Conservation (phyloP, 768 basidiomycete species). For the Rhizopogon vesiculosus region DNA sequence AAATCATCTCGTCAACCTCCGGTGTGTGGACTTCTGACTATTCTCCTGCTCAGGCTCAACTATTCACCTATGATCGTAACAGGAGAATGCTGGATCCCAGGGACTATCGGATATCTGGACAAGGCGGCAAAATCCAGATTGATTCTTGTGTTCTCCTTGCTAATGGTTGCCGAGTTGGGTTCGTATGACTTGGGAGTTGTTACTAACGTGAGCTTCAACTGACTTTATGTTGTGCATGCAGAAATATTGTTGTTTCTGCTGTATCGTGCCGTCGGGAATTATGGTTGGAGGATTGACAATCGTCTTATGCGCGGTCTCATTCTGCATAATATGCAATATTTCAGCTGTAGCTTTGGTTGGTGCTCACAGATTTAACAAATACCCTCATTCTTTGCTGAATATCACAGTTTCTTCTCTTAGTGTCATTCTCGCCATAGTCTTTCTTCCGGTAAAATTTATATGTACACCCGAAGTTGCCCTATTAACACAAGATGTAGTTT, state of each 20-base stretch:
- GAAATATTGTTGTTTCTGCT: neutral
- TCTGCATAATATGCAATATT: neutral
- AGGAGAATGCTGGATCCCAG: neutral
- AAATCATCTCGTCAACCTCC: neutral
- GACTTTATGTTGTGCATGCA: neutral
- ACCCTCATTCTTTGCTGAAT: neutral
- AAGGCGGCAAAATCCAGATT: neutral
- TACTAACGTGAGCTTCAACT: neutral
- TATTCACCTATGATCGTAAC: neutral
- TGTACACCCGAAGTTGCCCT: neutral
- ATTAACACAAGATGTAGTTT: neutral
- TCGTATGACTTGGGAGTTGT: neutral
- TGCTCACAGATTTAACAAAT: neutral
- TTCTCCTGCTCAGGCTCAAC: neutral
- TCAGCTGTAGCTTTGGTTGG: neutral
- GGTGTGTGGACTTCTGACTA: neutral
- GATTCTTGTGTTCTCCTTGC: neutral
- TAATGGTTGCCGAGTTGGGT: neutral
- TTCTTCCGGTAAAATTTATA: neutral
- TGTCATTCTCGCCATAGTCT: neutral
- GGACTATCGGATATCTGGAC: neutral
- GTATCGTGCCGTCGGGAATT: neutral
- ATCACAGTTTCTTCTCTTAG: neutral
- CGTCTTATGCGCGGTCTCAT: neutral
- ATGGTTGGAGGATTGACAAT: neutral